Evolutionary conservation across 129 eudicot species (phyloP).

Genomic region (Helichrysum umbraculigerum): DNA sequence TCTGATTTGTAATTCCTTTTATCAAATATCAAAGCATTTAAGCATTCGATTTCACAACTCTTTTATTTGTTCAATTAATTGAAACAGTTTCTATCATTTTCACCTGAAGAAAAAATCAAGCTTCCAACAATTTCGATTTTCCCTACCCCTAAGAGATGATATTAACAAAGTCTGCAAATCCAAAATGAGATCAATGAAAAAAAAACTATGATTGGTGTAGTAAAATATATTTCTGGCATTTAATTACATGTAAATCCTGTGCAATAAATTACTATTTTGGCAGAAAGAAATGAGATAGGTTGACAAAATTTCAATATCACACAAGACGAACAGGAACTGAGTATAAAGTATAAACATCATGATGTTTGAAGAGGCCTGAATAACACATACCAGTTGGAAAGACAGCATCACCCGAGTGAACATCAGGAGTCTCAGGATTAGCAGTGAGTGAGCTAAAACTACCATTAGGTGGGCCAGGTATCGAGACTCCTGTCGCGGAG

Average conservation of each 20-base stretch:
- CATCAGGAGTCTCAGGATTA: slow-evolving; percentile 20
- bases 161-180: too few relatives aligned
- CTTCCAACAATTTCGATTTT: background rate
- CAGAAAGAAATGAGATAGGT: background rate
- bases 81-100: background rate
- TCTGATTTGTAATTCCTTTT: background rate
- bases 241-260: too few relatives aligned
- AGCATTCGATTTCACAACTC: background rate
- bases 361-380: slow-evolving; percentile 28
- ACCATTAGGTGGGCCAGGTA: slow-evolving; percentile 21
- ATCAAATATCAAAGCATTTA: background rate
- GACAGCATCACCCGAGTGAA: slow-evolving; percentile 17
- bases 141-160: too few relatives aligned
- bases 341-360: background rate
- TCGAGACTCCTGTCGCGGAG: slow-evolving; percentile 19
- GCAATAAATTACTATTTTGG: too few relatives aligned
- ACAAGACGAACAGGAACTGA: background rate
- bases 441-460: slow-evolving; percentile 31
- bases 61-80: background rate
- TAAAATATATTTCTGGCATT: too few relatives aligned
- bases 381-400: slow-evolving; percentile 35
- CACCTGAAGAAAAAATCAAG: background rate
- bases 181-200: too few relatives aligned
- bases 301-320: background rate
- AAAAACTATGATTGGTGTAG: too few relatives aligned